phyloP scores from a whole-genome alignment of 352 stramenopile genomes.

The Phytophthora brassicae region DNA sequence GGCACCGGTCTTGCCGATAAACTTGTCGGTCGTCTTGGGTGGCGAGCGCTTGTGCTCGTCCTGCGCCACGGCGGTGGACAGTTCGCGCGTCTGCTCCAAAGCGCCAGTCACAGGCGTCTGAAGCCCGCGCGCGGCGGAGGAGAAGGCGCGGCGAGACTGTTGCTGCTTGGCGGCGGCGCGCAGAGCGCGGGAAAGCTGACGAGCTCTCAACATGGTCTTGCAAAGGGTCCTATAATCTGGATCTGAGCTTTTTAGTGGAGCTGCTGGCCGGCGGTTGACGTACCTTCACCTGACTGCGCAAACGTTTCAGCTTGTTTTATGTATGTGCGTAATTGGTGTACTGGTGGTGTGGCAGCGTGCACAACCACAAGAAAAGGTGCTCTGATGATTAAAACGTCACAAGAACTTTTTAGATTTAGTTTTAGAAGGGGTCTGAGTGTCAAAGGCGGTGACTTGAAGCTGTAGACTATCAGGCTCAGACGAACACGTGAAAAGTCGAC shows the following conservation, averaged over 20 bases:
- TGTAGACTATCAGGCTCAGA: constrained; percentile 21
- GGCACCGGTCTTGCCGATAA: constrained; percentile 90
- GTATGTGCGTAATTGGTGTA: not conserved
- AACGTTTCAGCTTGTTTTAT: constrained; percentile 17
- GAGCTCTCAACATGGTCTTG: constrained; percentile 43
- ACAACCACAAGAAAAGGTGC: constrained; percentile 32
- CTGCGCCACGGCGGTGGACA: constrained; percentile 43
- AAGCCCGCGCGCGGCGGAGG: constrained; percentile 24
- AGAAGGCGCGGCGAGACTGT: constrained; percentile 21
- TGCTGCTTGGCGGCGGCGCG: constrained; percentile 34
- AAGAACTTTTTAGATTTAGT: not conserved
- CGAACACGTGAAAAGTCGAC: constrained; percentile 25
- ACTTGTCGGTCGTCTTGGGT: constrained; percentile 78
- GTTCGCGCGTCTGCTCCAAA: constrained; percentile 21
- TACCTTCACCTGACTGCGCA: constrained; percentile 19
- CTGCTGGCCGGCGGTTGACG: constrained; percentile 16
- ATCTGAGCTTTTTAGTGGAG: constrained; percentile 25
- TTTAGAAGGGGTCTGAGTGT: constrained; percentile 12
- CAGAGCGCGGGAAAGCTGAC: constrained; percentile 47
- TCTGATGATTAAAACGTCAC: not conserved
- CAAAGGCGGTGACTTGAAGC: constrained; percentile 38
- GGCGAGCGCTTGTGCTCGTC: constrained; percentile 37
- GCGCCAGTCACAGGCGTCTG: constrained; percentile 13
- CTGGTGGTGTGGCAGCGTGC: not conserved
- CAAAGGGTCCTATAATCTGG: constrained; percentile 15